A percentile compares a stretch with the other conserved stretches of the same genome.
These are phyloP conservation scores for Mortierella claussenii DNA, from an alignment of 192 early-diverging fungal species.

Conservation along the genomic window DNA sequence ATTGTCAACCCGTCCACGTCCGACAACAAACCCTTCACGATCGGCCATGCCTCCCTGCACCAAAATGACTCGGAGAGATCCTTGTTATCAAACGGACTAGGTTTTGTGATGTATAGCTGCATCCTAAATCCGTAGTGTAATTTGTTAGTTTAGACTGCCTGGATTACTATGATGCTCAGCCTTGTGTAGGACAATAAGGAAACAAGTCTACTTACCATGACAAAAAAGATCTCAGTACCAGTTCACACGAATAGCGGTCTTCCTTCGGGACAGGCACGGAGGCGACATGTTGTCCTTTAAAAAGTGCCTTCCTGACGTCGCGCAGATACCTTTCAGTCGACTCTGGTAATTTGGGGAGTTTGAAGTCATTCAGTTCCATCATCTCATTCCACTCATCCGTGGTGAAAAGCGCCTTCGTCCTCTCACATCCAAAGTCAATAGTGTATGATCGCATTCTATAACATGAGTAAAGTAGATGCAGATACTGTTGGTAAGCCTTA, in stretches of 20 bases:
- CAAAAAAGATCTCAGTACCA: slow-evolving; percentile 25
- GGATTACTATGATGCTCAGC: neutral
- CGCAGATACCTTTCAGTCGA: slow-evolving; percentile 17
- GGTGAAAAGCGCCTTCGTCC: slow-evolving; percentile 27
- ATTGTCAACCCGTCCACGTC: slow-evolving; percentile 38
- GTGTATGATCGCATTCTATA: slow-evolving; percentile 31
- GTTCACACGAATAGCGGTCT: slow-evolving; percentile 38
- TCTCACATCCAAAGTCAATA: slow-evolving; percentile 35
- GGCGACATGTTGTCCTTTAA: slow-evolving; percentile 26
- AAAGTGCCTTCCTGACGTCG: slow-evolving; percentile 27
- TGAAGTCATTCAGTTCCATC: slow-evolving; percentile 19
- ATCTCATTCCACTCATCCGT: slow-evolving; percentile 41
- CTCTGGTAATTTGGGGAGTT: slow-evolving; percentile 23
- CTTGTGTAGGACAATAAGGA: neutral
- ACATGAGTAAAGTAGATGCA: neutral
- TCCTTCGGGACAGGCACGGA: slow-evolving; percentile 33
- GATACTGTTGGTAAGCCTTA: too few relatives aligned
- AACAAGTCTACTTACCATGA: slow-evolving; percentile 28
- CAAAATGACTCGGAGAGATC: slow-evolving; percentile 44
- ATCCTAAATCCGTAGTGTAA: slow-evolving; percentile 8
- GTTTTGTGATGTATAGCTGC: slow-evolving; percentile 38
- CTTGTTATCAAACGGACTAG: slow-evolving; percentile 40
- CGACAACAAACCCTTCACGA: slow-evolving; percentile 35
- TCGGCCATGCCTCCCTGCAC: slow-evolving; percentile 36
- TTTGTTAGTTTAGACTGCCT: slow-evolving; percentile 10